phyloP scores from a whole-genome alignment of 1,139 yeast genomes.

The Suhomyces maxii region DNA sequence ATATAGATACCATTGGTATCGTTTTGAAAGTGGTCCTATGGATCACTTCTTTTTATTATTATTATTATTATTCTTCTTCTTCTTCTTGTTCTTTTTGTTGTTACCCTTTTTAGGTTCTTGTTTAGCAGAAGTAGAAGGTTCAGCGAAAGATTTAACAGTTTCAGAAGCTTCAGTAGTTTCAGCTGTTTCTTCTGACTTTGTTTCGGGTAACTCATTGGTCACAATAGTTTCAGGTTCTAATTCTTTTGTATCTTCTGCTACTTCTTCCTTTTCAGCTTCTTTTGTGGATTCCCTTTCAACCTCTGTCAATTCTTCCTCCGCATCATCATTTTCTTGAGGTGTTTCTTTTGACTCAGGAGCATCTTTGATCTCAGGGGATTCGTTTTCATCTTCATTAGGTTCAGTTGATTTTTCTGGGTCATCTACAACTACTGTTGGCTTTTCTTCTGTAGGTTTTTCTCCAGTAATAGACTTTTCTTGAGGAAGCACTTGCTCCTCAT shows the following conservation, averaged over 20 bases:
- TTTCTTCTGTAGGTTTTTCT: background rate
- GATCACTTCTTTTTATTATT: slow-evolving; percentile 1
- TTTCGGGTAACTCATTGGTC: background rate
- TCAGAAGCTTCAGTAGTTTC: background rate
- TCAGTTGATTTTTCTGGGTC: background rate
- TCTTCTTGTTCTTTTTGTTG: slow-evolving; percentile 3
- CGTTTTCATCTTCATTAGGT: background rate
- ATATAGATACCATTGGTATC: too few species aligned
- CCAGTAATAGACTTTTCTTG: background rate
- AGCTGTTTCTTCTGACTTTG: background rate
- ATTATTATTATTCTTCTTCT: too few species aligned
- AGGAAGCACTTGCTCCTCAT: background rate
- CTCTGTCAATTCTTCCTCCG: too few species aligned
- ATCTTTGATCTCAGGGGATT: background rate
- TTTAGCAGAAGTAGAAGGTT: background rate
- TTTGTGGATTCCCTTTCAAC: too few species aligned
- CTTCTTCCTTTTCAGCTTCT: too few species aligned
- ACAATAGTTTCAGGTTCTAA: background rate
- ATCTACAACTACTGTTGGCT: background rate
- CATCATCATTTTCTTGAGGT: too few species aligned
- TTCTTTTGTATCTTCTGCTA: too few species aligned
- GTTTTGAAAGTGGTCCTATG: too few species aligned
- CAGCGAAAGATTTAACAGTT: too few species aligned
- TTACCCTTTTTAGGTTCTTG: background rate
- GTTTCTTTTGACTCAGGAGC: background rate